Evolutionary conservation across 164 flowering plant genomes (phyloP).

Genomic region (Vitis amurensis): DNA sequence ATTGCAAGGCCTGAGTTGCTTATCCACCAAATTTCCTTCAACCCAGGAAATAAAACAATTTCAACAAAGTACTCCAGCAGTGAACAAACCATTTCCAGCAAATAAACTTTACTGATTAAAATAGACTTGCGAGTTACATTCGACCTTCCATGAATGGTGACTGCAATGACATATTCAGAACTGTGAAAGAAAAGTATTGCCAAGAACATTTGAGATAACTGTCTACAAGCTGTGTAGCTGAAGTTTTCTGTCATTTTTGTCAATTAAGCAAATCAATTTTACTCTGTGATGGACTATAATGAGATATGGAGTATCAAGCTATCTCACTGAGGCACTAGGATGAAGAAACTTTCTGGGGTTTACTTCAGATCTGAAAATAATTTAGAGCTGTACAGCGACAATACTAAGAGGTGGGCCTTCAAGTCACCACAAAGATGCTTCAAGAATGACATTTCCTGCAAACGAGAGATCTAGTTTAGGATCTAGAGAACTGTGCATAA

Average conservation of each 20-base stretch:
- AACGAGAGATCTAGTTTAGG: neutral
- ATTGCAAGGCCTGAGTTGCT: slow-evolving; percentile 69
- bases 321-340: neutral
- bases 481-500: no score
- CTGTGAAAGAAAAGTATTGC: slow-evolving; percentile 63
- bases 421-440: no score
- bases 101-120: slow-evolving; percentile 68
- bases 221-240: slow-evolving; percentile 54
- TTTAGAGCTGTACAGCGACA: neutral
- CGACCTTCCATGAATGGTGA: slow-evolving; percentile 56
- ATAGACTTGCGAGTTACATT: slow-evolving; percentile 65
- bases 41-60: slow-evolving; percentile 52
- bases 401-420: no score
- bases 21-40: slow-evolving; percentile 79
- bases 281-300: neutral
- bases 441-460: slow-evolving; percentile 3
- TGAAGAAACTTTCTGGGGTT: neutral
- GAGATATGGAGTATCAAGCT: neutral
- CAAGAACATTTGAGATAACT: slow-evolving; percentile 55
- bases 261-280: slow-evolving; percentile 8
- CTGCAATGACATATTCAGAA: slow-evolving; percentile 68
- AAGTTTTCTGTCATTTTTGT: slow-evolving; percentile 47
- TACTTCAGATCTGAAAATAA: slow-evolving; percentile 13
- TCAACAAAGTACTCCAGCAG: slow-evolving; percentile 72
- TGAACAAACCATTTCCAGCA: slow-evolving; percentile 72